Conservation (phyloP, 108 stramenopile genomes). For the Stephanodiscus triporus region DNA sequence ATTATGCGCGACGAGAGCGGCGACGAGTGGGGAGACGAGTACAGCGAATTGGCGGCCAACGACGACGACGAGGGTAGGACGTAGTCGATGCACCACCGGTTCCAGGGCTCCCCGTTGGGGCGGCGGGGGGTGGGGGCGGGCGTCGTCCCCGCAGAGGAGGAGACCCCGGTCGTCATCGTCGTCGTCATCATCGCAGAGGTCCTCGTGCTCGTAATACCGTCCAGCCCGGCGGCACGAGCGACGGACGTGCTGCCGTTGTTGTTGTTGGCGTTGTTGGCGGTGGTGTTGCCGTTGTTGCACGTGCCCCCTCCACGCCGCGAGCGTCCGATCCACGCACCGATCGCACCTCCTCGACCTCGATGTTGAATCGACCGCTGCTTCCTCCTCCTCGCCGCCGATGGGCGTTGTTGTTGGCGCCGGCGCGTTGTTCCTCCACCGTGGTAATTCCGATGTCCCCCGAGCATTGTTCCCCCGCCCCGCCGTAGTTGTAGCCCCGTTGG, state of each 20-base stretch:
- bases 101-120: conserved; percentile 70
- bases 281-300: neutral
- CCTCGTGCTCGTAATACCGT: conserved; percentile 74
- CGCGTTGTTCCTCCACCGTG: neutral
- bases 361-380: conserved; percentile 65
- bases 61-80: conserved; percentile 29
- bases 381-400: conserved; percentile 16
- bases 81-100: conserved; percentile 86
- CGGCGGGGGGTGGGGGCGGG: neutral
- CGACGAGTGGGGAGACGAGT: conserved; percentile 10
- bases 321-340: neutral
- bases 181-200: conserved; percentile 13
- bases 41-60: too few relatives aligned
- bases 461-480: neutral
- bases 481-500: too few relatives aligned
- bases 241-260: conserved; percentile 1
- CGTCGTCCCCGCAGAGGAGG: neutral
- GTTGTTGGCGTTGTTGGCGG: too few relatives aligned
- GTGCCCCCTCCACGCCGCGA: neutral
- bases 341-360: conserved; percentile 69
- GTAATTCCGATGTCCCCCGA: conserved; percentile 4
- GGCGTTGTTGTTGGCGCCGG: too few relatives aligned
- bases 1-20: too few relatives aligned
- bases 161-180: neutral
- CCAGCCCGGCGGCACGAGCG: conserved; percentile 75